Conservation (phyloP, 768 basidiomycete species). For the Sporobolomyces roseus region DNA sequence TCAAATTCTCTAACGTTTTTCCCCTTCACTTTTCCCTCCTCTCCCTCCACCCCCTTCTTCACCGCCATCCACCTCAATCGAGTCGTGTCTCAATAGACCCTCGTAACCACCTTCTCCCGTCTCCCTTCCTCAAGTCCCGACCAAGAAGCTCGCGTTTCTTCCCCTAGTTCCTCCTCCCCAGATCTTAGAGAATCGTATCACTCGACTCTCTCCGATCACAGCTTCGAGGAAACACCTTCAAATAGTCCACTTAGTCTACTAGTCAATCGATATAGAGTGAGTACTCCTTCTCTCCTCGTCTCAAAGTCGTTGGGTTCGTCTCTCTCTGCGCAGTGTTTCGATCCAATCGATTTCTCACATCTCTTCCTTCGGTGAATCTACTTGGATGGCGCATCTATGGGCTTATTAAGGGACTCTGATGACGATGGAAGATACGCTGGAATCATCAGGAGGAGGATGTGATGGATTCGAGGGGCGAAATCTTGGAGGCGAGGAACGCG, state of each 20-base stretch:
- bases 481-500: conserved; percentile 6
- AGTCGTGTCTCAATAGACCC: not conserved
- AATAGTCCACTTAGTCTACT: not conserved
- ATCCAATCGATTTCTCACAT: conserved; percentile 6
- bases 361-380: not conserved
- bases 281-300: not conserved
- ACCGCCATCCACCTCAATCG: not conserved
- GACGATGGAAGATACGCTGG: no score
- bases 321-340: not conserved
- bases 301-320: not conserved
- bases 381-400: no score
- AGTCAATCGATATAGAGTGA: not conserved
- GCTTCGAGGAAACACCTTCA: not conserved
- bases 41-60: not conserved
- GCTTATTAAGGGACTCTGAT: no score
- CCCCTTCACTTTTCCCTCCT: not conserved
- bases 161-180: conserved; percentile 1
- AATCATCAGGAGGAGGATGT: not conserved
- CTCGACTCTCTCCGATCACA: not conserved
- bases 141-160: not conserved
- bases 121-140: not conserved
- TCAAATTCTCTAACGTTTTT: not conserved
- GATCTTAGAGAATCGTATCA: conserved; percentile 11
- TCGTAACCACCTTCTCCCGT: not conserved
- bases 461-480: not conserved